A percentile compares a stretch with the other conserved stretches of the same genome.
These are phyloP conservation scores for Nigrograna mackinnonii DNA, from an alignment of 2,329 filamentous ascomycete genomes.

Conservation along the genomic window DNA sequence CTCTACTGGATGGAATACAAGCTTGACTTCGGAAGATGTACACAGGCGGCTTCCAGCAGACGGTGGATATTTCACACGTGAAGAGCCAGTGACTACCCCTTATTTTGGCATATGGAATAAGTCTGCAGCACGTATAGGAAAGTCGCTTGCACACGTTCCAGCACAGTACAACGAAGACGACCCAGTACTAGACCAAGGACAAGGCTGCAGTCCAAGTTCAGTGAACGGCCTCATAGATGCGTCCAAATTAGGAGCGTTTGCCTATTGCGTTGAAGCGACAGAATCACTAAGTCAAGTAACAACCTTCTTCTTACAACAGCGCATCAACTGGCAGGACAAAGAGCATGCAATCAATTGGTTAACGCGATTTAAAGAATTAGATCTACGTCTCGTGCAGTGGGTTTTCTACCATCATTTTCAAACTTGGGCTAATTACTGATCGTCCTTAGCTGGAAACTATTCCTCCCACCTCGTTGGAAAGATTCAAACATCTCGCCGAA, in stretches of 20 bases:
- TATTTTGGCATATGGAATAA: conserved; percentile 42
- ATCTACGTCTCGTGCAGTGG: conserved; percentile 31
- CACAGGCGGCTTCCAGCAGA: conserved; percentile 36
- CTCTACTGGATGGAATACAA: conserved; percentile 37
- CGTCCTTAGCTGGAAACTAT: conserved; percentile 28
- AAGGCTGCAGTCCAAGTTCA: conserved; percentile 32
- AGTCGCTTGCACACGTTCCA: conserved; percentile 33
- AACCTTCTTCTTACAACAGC: conserved; percentile 36
- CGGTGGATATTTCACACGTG: conserved; percentile 36
- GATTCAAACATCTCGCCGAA: conserved; percentile 36
- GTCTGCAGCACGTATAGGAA: conserved; percentile 33
- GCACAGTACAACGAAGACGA: conserved; percentile 40
- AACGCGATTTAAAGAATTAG: conserved; percentile 38
- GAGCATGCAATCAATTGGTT: conserved; percentile 38
- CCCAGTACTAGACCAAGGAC: conserved; percentile 20
- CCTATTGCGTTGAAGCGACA: conserved; percentile 37
- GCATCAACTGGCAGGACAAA: conserved; percentile 38
- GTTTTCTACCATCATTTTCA: background rate
- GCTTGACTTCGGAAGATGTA: conserved; percentile 36
- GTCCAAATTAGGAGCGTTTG: conserved; percentile 37
- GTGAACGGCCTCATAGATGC: conserved; percentile 35
- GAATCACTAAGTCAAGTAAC: conserved; percentile 38
- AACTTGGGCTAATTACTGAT: background rate
- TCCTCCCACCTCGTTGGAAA: conserved; percentile 36
- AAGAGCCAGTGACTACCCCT: conserved; percentile 35